A percentile compares a stretch with the other conserved stretches of the same genome.
These are phyloP conservation scores for Cytospora piceicola DNA, from an alignment of 2,329 filamentous ascomycete genomes.

Conservation along the genomic window DNA sequence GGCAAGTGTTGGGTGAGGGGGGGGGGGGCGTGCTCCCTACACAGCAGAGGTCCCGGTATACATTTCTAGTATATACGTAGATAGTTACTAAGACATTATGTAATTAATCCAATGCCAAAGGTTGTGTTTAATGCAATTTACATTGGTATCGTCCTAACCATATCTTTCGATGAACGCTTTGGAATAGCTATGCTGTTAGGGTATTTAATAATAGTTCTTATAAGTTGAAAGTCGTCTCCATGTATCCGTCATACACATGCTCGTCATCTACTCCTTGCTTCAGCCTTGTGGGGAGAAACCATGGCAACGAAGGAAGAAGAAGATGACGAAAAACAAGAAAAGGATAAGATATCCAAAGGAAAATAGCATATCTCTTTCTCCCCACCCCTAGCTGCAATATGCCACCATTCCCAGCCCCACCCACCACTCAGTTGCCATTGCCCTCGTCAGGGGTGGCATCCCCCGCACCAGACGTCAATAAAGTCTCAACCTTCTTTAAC, in stretches of 20 bases:
- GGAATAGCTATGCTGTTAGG: background rate
- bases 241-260: background rate
- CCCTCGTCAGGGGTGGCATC: background rate
- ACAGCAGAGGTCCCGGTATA: no score
- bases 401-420: background rate
- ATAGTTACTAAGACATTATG: no score
- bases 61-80: no score
- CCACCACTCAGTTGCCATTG: background rate
- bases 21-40: no score
- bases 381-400: no score
- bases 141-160: background rate
- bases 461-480: conserved; percentile 32
- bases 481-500: conserved; percentile 44
- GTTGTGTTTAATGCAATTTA: background rate
- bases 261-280: background rate
- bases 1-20: no score
- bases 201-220: background rate
- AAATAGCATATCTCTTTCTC: background rate
- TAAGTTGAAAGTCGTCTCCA: background rate
- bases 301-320: background rate
- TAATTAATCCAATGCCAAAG: no score
- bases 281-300: background rate
- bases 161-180: background rate
- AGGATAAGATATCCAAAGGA: background rate
- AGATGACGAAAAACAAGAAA: background rate